Evolutionary conservation across 495 filamentous ascomycete genomes (phyloP).

Genomic region (Trichoderma virens): DNA sequence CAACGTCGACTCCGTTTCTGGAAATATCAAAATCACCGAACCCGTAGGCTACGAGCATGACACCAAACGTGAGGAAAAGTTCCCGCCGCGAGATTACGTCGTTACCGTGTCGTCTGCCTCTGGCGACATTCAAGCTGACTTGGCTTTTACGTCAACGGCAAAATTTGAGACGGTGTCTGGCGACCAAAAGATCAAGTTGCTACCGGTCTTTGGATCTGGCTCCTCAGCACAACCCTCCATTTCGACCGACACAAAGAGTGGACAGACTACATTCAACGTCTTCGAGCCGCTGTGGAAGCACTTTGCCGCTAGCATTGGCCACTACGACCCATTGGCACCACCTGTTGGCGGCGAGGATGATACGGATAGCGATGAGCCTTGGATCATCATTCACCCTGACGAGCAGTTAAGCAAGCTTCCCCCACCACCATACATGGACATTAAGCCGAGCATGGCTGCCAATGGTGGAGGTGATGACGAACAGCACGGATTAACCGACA

Average conservation of each 20-base stretch:
- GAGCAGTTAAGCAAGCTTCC: not conserved
- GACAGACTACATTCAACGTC: slow-evolving; percentile 20
- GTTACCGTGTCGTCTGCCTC: slow-evolving; percentile 30
- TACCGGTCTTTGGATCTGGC: slow-evolving; percentile 27
- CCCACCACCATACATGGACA: not conserved
- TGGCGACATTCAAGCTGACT: slow-evolving; percentile 22
- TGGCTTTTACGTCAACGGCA: slow-evolving; percentile 24
- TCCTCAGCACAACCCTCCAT: slow-evolving; percentile 14
- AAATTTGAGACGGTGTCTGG: slow-evolving; percentile 23
- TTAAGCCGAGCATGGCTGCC: not conserved
- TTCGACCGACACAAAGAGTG: slow-evolving; percentile 28
- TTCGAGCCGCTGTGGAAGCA: slow-evolving; percentile 29
- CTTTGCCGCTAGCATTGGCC: not conserved
- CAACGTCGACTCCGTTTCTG: slow-evolving; percentile 27
- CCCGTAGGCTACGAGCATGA: slow-evolving; percentile 21
- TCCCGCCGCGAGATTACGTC: slow-evolving; percentile 36
- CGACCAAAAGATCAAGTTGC: slow-evolving; percentile 21
- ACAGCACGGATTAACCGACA: slow-evolving; percentile 15
- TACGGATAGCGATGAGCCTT: slow-evolving; percentile 3
- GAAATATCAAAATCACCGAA: slow-evolving; percentile 26
- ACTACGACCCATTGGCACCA: not conserved
- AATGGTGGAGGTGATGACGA: not conserved
- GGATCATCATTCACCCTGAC: slow-evolving; percentile 7
- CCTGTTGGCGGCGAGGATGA: not conserved
- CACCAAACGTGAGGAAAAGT: not conserved